phyloP scores from a whole-genome alignment of 108 stramenopile species.

The Cyclostephanos tholiformis region DNA sequence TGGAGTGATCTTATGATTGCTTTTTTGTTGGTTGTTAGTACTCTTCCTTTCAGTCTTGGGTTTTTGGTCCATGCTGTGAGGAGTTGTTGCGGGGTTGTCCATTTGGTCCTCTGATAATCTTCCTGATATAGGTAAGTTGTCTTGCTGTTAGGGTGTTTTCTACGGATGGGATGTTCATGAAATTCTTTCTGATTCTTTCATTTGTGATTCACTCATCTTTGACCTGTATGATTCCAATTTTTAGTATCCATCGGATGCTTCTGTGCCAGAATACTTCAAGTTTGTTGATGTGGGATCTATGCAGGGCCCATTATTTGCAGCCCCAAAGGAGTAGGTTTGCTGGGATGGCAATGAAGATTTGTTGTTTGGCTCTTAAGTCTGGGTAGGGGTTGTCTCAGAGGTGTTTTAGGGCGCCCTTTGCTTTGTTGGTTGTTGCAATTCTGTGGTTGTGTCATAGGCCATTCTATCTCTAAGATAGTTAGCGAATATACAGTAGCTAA shows the following conservation, averaged over 20 bases:
- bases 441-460: too few relatives aligned
- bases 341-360: too few relatives aligned
- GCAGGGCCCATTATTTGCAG: slow-evolving; percentile 19
- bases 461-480: too few relatives aligned
- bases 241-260: slow-evolving; percentile 5
- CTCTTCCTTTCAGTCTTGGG: slow-evolving; percentile 1
- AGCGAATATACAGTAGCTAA: too few relatives aligned
- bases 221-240: slow-evolving; percentile 9
- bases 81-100: slow-evolving; percentile 6
- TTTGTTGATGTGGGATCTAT: background rate
- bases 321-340: too few relatives aligned
- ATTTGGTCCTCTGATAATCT: background rate
- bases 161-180: background rate
- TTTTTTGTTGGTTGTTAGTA: slow-evolving; percentile 18
- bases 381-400: too few relatives aligned
- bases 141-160: background rate
- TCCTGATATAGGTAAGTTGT: background rate
- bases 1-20: slow-evolving; percentile 12
- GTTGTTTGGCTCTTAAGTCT: too few relatives aligned
- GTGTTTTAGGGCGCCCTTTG: background rate
- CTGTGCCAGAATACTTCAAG: slow-evolving; percentile 13
- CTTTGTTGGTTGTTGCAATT: background rate
- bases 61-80: slow-evolving; percentile 10
- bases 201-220: slow-evolving; percentile 8
- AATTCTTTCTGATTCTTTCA: too few relatives aligned